Evolutionary conservation across 208 protist species (phyloP).

Genomic region (Naegleria lovaniensis): DNA sequence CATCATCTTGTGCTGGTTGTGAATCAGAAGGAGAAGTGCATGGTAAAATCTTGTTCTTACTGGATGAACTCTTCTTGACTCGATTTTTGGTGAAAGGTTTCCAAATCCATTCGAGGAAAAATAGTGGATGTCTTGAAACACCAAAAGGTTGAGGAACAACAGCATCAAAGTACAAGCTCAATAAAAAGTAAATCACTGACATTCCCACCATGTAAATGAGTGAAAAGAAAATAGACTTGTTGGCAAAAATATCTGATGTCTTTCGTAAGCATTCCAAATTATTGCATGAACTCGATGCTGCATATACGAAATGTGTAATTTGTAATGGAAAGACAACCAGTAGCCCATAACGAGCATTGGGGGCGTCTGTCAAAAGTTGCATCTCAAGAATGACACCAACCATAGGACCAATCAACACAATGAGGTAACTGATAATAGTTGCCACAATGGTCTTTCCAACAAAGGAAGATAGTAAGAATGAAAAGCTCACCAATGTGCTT

Average conservation of each 20-base stretch:
- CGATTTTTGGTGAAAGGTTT: not conserved
- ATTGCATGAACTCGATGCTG: not conserved
- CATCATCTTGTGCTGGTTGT: not conserved
- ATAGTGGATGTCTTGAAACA: not conserved
- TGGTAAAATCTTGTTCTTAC: not conserved
- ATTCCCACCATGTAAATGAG: not conserved
- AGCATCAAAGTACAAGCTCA: conserved; percentile 70
- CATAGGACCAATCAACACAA: not conserved
- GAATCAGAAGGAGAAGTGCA: not conserved
- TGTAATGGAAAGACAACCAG: not conserved
- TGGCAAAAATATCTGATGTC: not conserved
- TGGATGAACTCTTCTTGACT: not conserved
- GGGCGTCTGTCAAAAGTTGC: not conserved
- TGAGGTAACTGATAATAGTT: not conserved
- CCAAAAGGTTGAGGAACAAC: conserved; percentile 49
- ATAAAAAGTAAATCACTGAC: conserved; percentile 53
- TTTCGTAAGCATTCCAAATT: not conserved
- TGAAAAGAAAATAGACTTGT: not conserved
- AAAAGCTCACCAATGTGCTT: not conserved
- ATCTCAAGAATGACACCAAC: not conserved
- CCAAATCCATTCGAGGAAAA: not conserved
- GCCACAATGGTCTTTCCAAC: not conserved
- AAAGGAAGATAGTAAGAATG: not conserved
- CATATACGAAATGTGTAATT: not conserved
- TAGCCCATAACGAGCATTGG: not conserved